Base-by-base conservation (phyloP, 2,329 filamentous ascomycete genomes). In the Leptosphaerulina australis region DNA sequence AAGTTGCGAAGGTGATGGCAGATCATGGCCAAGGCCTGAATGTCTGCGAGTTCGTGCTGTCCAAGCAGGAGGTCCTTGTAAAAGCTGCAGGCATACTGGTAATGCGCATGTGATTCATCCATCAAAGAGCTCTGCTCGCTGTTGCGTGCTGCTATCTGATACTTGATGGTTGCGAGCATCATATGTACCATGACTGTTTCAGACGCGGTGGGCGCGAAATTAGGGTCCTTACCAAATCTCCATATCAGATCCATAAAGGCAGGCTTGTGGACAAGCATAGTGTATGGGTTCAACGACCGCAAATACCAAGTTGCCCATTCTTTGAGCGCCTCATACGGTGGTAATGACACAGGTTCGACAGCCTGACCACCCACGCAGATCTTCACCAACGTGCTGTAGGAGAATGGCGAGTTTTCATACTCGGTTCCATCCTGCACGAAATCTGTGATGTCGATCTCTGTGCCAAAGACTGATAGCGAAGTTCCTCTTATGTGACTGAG, bases 251-350 rank as follows among this genome's bases (percentile, higher is more conserved):
- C 76, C 77, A 90, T 81, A 57, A 91, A 88, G 2, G 84, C 83
- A 1, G 88, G 88, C 67, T 87, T 87, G 74, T 94, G 88, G n/a
- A 95, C 77, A 7, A 93, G 72, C 2, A 91, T 90, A 9, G 86
- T 76, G 67, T 90, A 94, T 2, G 85, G 81, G 60, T 87, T 84
- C 24, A 92, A 76, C 38, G 86, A 85, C 35, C 85, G 77, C 52
- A 94, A 90, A 67, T 88, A 95, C 84, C 86, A 91, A 39, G 87
- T 81, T 5, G 85, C 83, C 63, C 88, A 91, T 25, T 80, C 84
- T 44, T 88, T 81, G 25, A 86, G 86, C 40, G 88, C 82, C 5
- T 81, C 75, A 44, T 83, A 83, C 15, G 57, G 57, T 0, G 90
- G 90, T 24, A 93, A 74, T 1, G 82, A 79, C 9, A 84, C 79